Evolutionary conservation across 148 eudicot genomes (phyloP).

Genomic region (Polygonum aviculare): DNA sequence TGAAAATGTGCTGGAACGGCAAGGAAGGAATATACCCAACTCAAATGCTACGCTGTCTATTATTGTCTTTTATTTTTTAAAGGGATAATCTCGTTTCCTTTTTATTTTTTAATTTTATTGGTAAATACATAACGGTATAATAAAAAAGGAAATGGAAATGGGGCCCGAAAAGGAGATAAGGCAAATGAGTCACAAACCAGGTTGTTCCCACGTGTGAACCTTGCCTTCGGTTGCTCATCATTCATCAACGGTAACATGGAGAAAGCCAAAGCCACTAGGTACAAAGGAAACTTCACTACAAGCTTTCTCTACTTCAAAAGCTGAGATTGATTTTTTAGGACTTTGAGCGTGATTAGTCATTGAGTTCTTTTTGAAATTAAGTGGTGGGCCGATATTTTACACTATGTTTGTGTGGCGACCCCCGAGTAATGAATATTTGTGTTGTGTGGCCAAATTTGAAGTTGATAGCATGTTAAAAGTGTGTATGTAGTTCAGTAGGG

Average conservation of each 20-base stretch:
- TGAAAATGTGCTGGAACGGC: background rate
- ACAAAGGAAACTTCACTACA: background rate
- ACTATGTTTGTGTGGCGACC: too few species aligned
- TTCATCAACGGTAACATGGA: background rate
- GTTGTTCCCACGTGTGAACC: slow-evolving; percentile 5
- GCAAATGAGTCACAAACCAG: background rate
- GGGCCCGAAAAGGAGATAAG: background rate
- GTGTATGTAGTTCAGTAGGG: too few species aligned
- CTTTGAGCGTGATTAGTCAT: too few species aligned
- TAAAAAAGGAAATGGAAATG: background rate
- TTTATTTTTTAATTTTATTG: background rate
- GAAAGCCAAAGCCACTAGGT: background rate
- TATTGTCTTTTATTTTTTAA: background rate
- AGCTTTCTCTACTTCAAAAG: background rate
- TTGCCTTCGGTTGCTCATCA: background rate
- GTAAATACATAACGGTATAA: too few species aligned
- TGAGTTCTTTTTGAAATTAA: too few species aligned
- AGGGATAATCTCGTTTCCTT: background rate
- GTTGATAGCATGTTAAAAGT: too few species aligned
- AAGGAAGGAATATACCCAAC: slow-evolving; percentile 28
- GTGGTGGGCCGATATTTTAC: too few species aligned
- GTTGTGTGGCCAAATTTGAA: too few species aligned
- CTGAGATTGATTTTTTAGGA: too few species aligned
- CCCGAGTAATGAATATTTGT: too few species aligned
- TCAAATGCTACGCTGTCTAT: slow-evolving; percentile 46